Conservation (phyloP, 352 stramenopile genomes). For the Globisporangium middletonii region DNA sequence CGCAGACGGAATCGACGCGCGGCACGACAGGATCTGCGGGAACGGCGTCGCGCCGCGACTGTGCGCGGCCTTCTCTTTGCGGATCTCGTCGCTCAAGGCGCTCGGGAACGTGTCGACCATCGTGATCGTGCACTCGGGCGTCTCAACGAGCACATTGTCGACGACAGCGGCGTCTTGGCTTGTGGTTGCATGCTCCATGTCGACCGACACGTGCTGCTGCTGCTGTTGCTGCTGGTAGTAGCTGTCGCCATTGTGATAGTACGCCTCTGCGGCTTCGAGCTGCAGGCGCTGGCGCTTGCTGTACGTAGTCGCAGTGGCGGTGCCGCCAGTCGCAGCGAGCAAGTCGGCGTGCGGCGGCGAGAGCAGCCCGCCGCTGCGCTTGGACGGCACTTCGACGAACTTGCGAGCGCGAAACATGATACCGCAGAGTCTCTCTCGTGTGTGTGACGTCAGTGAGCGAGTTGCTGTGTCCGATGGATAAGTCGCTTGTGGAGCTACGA, state of each 20-base stretch:
- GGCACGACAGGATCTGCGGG: constrained; percentile 24
- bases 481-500: no score
- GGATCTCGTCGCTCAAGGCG: constrained; percentile 40
- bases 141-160: constrained; percentile 41
- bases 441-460: neutral
- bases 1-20: constrained; percentile 34
- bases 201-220: neutral
- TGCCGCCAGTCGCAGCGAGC: constrained; percentile 13
- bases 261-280: constrained; percentile 10
- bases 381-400: constrained; percentile 53
- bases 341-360: constrained; percentile 25
- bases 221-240: constrained; percentile 1
- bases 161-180: constrained; percentile 6
- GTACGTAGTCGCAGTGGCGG: constrained; percentile 9
- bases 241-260: neutral
- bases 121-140: constrained; percentile 46
- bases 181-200: neutral
- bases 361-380: constrained; percentile 47
- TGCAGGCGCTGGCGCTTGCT: constrained; percentile 63
- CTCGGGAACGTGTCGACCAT: constrained; percentile 33
- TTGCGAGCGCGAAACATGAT: constrained; percentile 73
- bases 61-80: constrained; percentile 20
- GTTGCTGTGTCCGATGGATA: no score
- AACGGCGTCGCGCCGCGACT: constrained; percentile 5
- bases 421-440: no score